These are phyloP conservation scores for Wickerhamiella pararugosa DNA, from an alignment of 1,139 yeast genomes.

Conservation along the genomic window DNA sequence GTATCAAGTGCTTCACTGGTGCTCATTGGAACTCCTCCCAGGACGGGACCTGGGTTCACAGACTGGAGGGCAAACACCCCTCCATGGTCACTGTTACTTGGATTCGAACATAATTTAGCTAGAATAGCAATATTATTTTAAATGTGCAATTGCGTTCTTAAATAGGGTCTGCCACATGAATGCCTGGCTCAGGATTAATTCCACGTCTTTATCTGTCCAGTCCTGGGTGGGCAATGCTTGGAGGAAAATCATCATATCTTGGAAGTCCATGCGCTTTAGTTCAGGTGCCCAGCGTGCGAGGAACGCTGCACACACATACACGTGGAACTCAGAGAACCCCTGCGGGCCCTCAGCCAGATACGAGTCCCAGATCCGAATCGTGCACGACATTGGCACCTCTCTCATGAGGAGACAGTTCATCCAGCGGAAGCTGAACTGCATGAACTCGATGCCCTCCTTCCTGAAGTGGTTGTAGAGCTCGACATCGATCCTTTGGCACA, in stretches of 20 bases:
- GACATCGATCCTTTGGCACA: slow-evolving; percentile 67
- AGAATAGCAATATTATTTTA: slow-evolving; percentile 18
- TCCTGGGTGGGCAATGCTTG: slow-evolving; percentile 74
- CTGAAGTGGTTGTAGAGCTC: slow-evolving; percentile 62
- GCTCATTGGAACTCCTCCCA: slow-evolving; percentile 24
- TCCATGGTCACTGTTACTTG: slow-evolving; percentile 23
- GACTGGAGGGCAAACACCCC: slow-evolving; percentile 16
- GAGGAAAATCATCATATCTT: slow-evolving; percentile 76
- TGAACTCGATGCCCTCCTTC: slow-evolving; percentile 70
- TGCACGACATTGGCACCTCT: slow-evolving; percentile 62
- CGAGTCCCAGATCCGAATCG: slow-evolving; percentile 97
- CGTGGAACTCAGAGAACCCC: slow-evolving; percentile 87
- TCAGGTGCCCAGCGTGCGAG: slow-evolving; percentile 71
- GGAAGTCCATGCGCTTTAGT: slow-evolving; percentile 79
- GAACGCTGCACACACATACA: slow-evolving; percentile 97
- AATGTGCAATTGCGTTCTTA: slow-evolving; percentile 75
- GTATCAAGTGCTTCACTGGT: slow-evolving; percentile 19
- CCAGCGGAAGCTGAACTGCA: slow-evolving; percentile 95
- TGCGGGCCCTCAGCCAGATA: slow-evolving; percentile 76
- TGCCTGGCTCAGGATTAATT: slow-evolving; percentile 85
- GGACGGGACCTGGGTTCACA: slow-evolving; percentile 25
- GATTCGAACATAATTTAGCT: slow-evolving; percentile 14
- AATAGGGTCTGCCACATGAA: slow-evolving; percentile 91
- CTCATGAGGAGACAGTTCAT: slow-evolving; percentile 97
- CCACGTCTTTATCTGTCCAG: slow-evolving; percentile 87